A percentile compares a stretch with the other conserved stretches of the same genome.
Conservation (phyloP, 176 grass and related monocot genomes). For the Rhynchospora breviuscula region DNA sequence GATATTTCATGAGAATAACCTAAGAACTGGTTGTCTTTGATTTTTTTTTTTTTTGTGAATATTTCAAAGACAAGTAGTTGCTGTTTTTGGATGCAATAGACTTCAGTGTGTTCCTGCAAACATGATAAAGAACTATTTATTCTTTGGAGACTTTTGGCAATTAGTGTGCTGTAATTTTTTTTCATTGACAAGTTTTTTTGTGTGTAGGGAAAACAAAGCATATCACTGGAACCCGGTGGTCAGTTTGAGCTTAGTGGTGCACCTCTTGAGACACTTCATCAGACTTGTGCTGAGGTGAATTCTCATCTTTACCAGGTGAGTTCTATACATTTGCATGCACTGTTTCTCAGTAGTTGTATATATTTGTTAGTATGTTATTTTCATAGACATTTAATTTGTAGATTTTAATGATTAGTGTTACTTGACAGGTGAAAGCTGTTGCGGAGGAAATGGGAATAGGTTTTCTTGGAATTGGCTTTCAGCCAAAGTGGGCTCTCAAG, state of each 20-base stretch:
- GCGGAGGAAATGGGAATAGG: conserved; percentile 93
- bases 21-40: neutral
- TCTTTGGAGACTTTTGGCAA: neutral
- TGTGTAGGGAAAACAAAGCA: conserved; percentile 74
- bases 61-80: neutral
- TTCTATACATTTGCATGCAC: neutral
- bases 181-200: neutral
- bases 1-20: neutral
- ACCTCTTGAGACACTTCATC: conserved; percentile 87
- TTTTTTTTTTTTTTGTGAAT: neutral
- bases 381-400: neutral
- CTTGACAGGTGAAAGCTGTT: conserved; percentile 84
- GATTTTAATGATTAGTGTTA: neutral
- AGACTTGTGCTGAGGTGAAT: conserved; percentile 98
- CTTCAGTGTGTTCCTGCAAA: neutral
- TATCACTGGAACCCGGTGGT: conserved; percentile 88
- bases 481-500: conserved; percentile 67
- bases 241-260: conserved; percentile 99
- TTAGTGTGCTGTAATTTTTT: neutral
- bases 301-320: conserved; percentile 99
- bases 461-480: conserved; percentile 97
- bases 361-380: neutral
- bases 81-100: neutral
- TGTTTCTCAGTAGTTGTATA: neutral
- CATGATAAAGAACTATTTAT: neutral